Conservation (phyloP, 306 rosid species). For the Dryas alaskensis region DNA sequence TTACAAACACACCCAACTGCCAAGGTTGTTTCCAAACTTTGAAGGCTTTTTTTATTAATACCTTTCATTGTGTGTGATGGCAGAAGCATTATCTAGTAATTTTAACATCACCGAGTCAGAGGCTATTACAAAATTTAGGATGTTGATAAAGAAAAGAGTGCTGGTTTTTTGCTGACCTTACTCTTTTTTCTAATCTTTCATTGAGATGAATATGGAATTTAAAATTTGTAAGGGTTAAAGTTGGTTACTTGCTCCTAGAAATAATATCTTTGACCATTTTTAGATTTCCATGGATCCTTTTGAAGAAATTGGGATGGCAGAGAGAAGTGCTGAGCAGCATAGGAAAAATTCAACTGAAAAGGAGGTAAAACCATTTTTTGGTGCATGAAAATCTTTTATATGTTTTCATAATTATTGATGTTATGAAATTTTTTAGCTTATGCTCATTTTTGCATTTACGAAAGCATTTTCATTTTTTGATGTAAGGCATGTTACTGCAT, state of each 20-base stretch:
- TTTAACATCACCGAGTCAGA: background rate
- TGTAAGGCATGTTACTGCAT: background rate
- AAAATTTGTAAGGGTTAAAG: background rate
- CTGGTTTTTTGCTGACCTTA: background rate
- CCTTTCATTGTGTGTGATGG: background rate
- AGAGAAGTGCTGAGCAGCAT: slow-evolving; percentile 64
- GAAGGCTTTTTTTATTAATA: background rate
- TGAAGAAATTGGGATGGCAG: slow-evolving; percentile 83
- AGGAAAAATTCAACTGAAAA: slow-evolving; percentile 78
- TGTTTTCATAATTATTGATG: background rate
- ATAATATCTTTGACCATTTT: slow-evolving; percentile 5
- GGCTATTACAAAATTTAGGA: background rate
- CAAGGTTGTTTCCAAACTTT: background rate
- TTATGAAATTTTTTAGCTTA: background rate
- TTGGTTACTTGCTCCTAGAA: slow-evolving; percentile 1
- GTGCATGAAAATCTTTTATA: background rate
- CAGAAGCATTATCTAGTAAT: background rate
- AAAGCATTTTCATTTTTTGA: background rate
- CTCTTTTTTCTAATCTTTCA: background rate
- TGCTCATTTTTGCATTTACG: background rate
- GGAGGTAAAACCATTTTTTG: slow-evolving; percentile 51
- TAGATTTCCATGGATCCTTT: slow-evolving; percentile 86
- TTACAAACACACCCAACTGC: background rate
- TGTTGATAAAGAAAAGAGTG: background rate
- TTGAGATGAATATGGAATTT: background rate